A percentile compares a stretch with the other conserved stretches of the same genome.
These are phyloP conservation scores for Myxozyma udenii DNA, from an alignment of 805 yeast genomes.

Conservation along the genomic window DNA sequence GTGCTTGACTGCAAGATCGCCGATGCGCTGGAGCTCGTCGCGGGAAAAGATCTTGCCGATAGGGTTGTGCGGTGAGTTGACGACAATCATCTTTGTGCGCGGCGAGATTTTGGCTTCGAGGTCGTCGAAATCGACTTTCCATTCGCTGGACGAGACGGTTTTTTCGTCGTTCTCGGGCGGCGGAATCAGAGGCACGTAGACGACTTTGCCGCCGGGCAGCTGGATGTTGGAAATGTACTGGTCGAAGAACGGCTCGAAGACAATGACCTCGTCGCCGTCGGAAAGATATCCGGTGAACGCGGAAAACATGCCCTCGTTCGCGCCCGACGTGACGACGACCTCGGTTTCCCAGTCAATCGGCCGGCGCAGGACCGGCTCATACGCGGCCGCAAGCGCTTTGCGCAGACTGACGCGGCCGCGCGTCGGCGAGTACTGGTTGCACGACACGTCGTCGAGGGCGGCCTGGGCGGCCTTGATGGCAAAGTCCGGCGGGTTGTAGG, in stretches of 20 bases:
- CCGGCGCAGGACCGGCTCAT: slow-evolving; percentile 63
- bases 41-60: slow-evolving; percentile 81
- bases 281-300: slow-evolving; percentile 80
- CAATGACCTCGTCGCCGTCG: slow-evolving; percentile 91
- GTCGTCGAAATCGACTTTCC: slow-evolving; percentile 80
- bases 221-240: slow-evolving; percentile 94
- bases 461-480: slow-evolving; percentile 77
- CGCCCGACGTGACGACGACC: slow-evolving; percentile 88
- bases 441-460: slow-evolving; percentile 68
- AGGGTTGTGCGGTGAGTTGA: slow-evolving; percentile 96
- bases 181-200: slow-evolving; percentile 79
- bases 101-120: slow-evolving; percentile 66
- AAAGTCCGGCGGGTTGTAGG: slow-evolving; percentile 93
- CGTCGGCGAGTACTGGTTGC: slow-evolving; percentile 91
- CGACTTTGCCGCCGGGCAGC: slow-evolving; percentile 88
- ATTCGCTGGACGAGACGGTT: slow-evolving; percentile 75
- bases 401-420: slow-evolving; percentile 78
- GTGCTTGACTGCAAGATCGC: slow-evolving; percentile 78
- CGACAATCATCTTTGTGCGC: slow-evolving; percentile 78
- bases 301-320: slow-evolving; percentile 85
- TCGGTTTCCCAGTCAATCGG: slow-evolving; percentile 54
- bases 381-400: slow-evolving; percentile 65
- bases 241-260: slow-evolving; percentile 94
- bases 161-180: slow-evolving; percentile 65
- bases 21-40: slow-evolving; percentile 71